These are phyloP conservation scores for Neurospora discreta DNA, from an alignment of 495 filamentous ascomycete species.

Conservation along the genomic window DNA sequence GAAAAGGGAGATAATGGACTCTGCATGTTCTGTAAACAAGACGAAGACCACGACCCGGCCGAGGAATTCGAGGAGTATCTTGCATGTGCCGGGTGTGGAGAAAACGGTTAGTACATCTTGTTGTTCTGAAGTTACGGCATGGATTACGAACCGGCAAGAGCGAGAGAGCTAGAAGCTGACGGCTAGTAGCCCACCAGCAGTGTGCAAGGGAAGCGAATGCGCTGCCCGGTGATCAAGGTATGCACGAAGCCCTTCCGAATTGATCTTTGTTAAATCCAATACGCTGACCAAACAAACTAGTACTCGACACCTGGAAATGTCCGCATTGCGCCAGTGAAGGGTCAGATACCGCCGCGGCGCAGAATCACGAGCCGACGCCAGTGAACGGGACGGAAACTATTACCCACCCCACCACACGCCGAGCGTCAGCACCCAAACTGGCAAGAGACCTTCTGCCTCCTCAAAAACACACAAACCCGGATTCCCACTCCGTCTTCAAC, in stretches of 20 bases:
- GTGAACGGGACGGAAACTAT: neutral
- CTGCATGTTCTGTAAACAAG: slow-evolving; percentile 64
- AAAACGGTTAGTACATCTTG: slow-evolving; percentile 62
- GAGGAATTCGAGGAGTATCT: slow-evolving; percentile 84
- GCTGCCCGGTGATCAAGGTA: slow-evolving; percentile 36
- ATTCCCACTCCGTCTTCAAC: slow-evolving; percentile 78
- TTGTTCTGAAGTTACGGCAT: slow-evolving; percentile 16
- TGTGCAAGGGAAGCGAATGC: slow-evolving; percentile 76
- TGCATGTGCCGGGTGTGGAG: slow-evolving; percentile 67
- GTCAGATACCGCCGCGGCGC: slow-evolving; percentile 20
- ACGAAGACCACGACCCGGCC: slow-evolving; percentile 77
- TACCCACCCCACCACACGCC: slow-evolving; percentile 23
- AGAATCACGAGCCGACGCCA: slow-evolving; percentile 29
- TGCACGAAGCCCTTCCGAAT: neutral
- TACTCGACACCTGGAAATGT: slow-evolving; percentile 65
- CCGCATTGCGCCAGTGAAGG: slow-evolving; percentile 61
- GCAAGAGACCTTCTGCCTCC: slow-evolving; percentile 68
- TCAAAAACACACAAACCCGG: slow-evolving; percentile 58
- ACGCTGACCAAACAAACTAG: slow-evolving; percentile 29
- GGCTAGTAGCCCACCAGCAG: slow-evolving; percentile 71
- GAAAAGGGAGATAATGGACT: slow-evolving; percentile 54
- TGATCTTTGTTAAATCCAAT: neutral
- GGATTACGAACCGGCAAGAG: neutral
- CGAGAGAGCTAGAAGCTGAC: slow-evolving; percentile 23
- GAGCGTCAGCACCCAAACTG: slow-evolving; percentile 41